Evolutionary conservation across 2,329 filamentous ascomycete genomes (phyloP).

Genomic region (Zarea fungicola): DNA sequence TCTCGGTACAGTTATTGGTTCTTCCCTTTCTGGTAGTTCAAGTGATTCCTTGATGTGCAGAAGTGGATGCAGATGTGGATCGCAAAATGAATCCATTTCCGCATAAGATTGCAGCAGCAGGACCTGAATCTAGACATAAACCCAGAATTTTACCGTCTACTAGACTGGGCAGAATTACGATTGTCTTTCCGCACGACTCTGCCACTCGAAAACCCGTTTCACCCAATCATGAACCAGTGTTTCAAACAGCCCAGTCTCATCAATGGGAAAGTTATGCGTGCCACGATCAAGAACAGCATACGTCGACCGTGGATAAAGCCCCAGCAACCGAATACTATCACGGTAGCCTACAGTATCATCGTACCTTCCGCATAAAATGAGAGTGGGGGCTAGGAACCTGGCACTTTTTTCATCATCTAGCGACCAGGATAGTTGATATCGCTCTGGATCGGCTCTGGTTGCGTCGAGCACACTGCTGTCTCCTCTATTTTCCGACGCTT

Average conservation of each 20-base stretch:
- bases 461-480: slow-evolving; percentile 2
- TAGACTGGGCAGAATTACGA: too few species aligned
- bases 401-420: neutral
- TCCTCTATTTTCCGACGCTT: neutral
- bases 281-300: slow-evolving; percentile 14
- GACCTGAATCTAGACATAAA: too few species aligned
- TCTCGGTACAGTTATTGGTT: too few species aligned
- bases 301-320: slow-evolving; percentile 14
- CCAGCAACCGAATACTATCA: slow-evolving; percentile 13
- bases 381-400: slow-evolving; percentile 13
- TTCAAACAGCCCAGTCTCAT: slow-evolving; percentile 14
- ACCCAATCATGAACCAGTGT: slow-evolving; percentile 16
- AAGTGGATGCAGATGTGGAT: too few species aligned
- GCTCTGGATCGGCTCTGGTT: slow-evolving; percentile 11
- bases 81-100: too few species aligned
- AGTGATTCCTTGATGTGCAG: too few species aligned
- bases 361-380: slow-evolving; percentile 14
- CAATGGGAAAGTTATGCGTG: slow-evolving; percentile 13
- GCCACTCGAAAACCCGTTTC: slow-evolving; percentile 12
- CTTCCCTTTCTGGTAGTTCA: too few species aligned
- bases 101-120: too few species aligned
- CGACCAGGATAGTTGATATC: slow-evolving; percentile 10
- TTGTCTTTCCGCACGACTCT: too few species aligned
- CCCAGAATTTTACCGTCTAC: too few species aligned
- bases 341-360: slow-evolving; percentile 14